These are phyloP conservation scores for Plasmodium reichenowi DNA, from an alignment of 169 alveolate genomes.

Conservation along the genomic window DNA sequence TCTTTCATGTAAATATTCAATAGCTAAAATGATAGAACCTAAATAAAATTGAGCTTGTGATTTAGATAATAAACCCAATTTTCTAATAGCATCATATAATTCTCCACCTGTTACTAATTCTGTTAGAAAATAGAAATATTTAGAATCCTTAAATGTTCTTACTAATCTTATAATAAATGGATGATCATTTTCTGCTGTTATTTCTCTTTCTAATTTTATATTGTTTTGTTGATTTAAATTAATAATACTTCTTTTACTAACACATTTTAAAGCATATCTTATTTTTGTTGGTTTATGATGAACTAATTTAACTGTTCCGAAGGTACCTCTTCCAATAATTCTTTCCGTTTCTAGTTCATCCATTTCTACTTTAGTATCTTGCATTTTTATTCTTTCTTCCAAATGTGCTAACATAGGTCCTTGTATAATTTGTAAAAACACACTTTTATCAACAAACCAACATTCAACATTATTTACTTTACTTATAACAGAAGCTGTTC, in stretches of 20 bases:
- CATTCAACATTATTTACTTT: slow-evolving; percentile 81
- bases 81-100: slow-evolving; percentile 93
- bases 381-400: slow-evolving; percentile 92
- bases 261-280: slow-evolving; percentile 93
- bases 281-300: slow-evolving; percentile 86
- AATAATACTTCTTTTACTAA: slow-evolving; percentile 86
- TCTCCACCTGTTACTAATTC: slow-evolving; percentile 96
- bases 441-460: slow-evolving; percentile 92
- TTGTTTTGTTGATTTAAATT: slow-evolving; percentile 90
- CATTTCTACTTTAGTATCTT: slow-evolving; percentile 90
- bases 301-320: slow-evolving; percentile 93
- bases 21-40: slow-evolving; percentile 91
- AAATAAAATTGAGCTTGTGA: slow-evolving; percentile 94
- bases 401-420: slow-evolving; percentile 92
- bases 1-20: slow-evolving; percentile 94
- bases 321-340: slow-evolving; percentile 92
- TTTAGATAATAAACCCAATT: slow-evolving; percentile 90
- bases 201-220: slow-evolving; percentile 92
- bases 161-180: slow-evolving; percentile 94
- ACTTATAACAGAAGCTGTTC: slow-evolving; percentile 93
- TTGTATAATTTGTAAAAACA: slow-evolving; percentile 86
- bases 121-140: slow-evolving; percentile 92
- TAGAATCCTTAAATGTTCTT: slow-evolving; percentile 92
- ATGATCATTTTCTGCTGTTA: slow-evolving; percentile 95
- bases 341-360: slow-evolving; percentile 87